Evolutionary conservation across 345 rosid genomes (phyloP), one percentile per base, ranked within the genome.

Genomic region (Gossypium thurberi): DNA sequence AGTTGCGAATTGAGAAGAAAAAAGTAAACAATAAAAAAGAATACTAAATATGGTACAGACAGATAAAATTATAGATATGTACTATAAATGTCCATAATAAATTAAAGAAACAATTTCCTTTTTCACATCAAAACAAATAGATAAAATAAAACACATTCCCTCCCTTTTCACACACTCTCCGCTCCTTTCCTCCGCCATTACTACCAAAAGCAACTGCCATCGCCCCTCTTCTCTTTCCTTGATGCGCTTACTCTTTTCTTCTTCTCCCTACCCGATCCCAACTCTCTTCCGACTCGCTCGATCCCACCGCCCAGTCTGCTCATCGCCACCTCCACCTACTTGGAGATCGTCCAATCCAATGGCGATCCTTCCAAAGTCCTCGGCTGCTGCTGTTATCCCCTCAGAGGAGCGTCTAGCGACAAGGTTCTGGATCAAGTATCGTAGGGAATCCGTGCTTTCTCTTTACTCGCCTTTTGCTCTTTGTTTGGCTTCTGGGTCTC

Each of bases 401-500:
- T 48, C 17, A 79, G 95, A 89, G 67, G 94, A 81, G 63, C 87
- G 86, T 25, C 81, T 91, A 6, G 87, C 97, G 48, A 77, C 76
- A 43, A 86, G 77, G 84, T 77, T 91, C 14, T 96, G 98, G 97
- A 85, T 84, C 83, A 93, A 89, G 88, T 87, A 65, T 70, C 80
- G 78, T 63, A 82, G 85, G 70, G 95, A 93, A 79, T 76, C 89
- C 10, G 67, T 85, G 46, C 85, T 91, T 75, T 85, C 98, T 17
- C 78, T 86, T 78, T 93, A 89, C 80, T 84, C 88, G 50, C 97
- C 99, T 46, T 93, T 93, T 65, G 77, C 88, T 11, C 79, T 93
- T 74, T 82, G 74, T 78, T 82, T 96, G 76, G 98, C 94, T 37
- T 84, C 98, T 70, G 99, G 98, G 6, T 78, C 81, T 73, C 98